Conservation (phyloP, 2,329 filamentous ascomycete species). For the Pseudogymnoascus sp. region DNA sequence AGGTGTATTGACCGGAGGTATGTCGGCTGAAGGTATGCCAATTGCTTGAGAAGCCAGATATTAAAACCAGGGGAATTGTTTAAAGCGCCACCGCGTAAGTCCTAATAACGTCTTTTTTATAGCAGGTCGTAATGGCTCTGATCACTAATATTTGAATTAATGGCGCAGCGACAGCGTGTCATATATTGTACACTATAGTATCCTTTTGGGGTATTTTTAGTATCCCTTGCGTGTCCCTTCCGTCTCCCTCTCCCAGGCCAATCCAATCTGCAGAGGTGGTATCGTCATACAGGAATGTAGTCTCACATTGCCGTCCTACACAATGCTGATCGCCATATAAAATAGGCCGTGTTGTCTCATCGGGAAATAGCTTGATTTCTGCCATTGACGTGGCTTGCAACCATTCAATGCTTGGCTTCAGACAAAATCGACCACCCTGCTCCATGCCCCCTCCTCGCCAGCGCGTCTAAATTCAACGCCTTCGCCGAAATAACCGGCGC, state of each 20-base stretch:
- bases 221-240: no score
- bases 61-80: neutral
- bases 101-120: neutral
- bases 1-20: neutral
- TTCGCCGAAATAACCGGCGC: slow-evolving; percentile 86
- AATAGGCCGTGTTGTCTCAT: neutral
- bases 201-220: neutral
- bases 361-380: neutral
- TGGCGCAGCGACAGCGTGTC: neutral
- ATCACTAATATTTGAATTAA: no score
- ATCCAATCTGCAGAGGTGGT: neutral
- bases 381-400: neutral
- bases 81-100: neutral
- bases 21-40: no score
- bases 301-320: neutral
- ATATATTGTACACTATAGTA: neutral
- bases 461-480: slow-evolving; percentile 69
- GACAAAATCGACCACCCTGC: slow-evolving; percentile 28
- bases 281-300: neutral
- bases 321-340: neutral
- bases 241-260: neutral
- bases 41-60: neutral
- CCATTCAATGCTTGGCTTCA: slow-evolving; percentile 11
- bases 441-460: slow-evolving; percentile 40
- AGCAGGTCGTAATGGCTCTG: neutral